Evolutionary conservation across 208 protist species (phyloP).

Genomic region (Phytomonas francai): DNA sequence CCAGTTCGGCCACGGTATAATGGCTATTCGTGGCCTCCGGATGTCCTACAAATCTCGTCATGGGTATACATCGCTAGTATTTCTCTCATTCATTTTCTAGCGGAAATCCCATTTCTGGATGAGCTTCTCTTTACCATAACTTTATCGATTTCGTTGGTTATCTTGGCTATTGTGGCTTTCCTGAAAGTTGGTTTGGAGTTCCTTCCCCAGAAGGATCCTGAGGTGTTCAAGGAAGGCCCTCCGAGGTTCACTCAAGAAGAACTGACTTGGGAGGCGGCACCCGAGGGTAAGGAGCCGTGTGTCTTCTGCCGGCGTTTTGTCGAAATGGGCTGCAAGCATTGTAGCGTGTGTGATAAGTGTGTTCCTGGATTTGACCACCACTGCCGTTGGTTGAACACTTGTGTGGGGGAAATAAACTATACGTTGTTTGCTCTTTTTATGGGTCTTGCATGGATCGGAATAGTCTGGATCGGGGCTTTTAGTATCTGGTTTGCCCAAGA

Average conservation of each 20-base stretch:
- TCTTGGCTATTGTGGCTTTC: constrained; percentile 22
- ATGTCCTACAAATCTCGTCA: constrained; percentile 58
- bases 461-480: constrained; percentile 48
- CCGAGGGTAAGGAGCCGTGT: constrained; percentile 48
- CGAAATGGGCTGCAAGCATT: constrained; percentile 69
- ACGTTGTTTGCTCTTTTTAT: constrained; percentile 70
- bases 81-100: constrained; percentile 41
- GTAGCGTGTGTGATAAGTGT: constrained; percentile 87
- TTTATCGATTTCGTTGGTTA: constrained; percentile 33
- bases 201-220: constrained; percentile 57
- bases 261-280: constrained; percentile 28
- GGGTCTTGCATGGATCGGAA: constrained; percentile 36
- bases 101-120: constrained; percentile 62
- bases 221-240: constrained; percentile 51
- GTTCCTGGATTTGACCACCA: constrained; percentile 89
- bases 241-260: constrained; percentile 44
- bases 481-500: constrained; percentile 53
- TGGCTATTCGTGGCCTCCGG: constrained; percentile 68
- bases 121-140: constrained; percentile 30
- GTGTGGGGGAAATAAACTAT: constrained; percentile 82
- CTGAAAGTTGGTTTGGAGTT: constrained; percentile 63
- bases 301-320: constrained; percentile 84
- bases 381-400: constrained; percentile 89
- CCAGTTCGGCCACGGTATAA: constrained; percentile 70
- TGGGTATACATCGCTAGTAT: constrained; percentile 54